Conservation (phyloP, 2,329 filamentous ascomycete genomes). For the Xylariales sp. region DNA sequence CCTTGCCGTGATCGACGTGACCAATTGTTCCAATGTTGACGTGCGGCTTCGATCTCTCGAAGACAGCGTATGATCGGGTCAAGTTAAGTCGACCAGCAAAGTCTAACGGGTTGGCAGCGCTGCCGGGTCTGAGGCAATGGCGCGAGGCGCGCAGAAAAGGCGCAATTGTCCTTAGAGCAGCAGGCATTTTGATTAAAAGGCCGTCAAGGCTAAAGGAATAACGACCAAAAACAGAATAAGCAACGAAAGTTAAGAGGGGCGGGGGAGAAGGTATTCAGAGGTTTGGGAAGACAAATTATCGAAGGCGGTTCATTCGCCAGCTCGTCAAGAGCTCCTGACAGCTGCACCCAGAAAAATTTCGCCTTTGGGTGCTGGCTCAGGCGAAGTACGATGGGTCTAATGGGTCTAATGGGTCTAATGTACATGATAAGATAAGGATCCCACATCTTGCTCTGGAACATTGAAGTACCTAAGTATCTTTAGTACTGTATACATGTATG, state of each 20-base stretch:
- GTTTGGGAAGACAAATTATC: constrained; percentile 26
- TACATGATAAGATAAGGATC: constrained; percentile 34
- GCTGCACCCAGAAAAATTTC: constrained; percentile 38
- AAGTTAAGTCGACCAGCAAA: constrained; percentile 74
- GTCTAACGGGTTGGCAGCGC: constrained; percentile 80
- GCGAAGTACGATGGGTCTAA: not conserved
- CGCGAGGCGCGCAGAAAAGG: constrained; percentile 87
- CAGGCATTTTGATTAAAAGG: constrained; percentile 73
- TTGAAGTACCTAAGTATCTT: no score
- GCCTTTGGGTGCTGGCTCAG: not conserved
- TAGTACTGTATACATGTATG: no score
- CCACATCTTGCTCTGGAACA: not conserved
- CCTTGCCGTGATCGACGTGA: constrained; percentile 99
- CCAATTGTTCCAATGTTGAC: constrained; percentile 99
- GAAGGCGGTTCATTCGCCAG: constrained; percentile 22
- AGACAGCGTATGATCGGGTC: constrained; percentile 75
- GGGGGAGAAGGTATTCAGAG: constrained; percentile 24
- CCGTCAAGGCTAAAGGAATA: constrained; percentile 27
- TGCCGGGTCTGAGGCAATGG: constrained; percentile 75
- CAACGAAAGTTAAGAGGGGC: not conserved
- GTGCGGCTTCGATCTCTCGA: constrained; percentile 93
- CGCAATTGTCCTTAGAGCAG: constrained; percentile 79
- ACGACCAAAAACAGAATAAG: constrained; percentile 27
- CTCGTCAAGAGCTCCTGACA: constrained; percentile 35
- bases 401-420: not conserved